Evolutionary conservation across 257 asterid genomes (phyloP), one percentile per base, ranked within the genome.

Genomic region (Rubia yunnanensis): DNA sequence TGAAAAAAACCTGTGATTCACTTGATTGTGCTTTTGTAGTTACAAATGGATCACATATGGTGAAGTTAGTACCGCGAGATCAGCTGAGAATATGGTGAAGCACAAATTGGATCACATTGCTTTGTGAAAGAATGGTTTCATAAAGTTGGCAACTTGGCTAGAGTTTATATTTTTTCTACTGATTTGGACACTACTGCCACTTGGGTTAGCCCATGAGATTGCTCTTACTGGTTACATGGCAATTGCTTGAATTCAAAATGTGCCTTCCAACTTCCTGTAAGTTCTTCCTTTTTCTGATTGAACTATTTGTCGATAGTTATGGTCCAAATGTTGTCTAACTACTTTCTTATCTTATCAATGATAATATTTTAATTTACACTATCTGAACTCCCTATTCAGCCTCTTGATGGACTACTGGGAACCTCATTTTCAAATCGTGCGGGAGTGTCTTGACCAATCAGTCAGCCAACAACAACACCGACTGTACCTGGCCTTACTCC

Each of bases 151-250:
- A n/a, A n/a, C n/a, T n/a, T n/a, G n/a, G n/a, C n/a, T n/a, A n/a
- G n/a, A n/a, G n/a, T n/a, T n/a, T n/a, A n/a, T n/a, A n/a, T n/a
- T n/a, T n/a, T n/a, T n/a, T n/a, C n/a, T n/a, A n/a, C n/a, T n/a
- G n/a, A n/a, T n/a, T n/a, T n/a, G n/a, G n/a, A n/a, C n/a, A n/a
- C n/a, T n/a, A n/a, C n/a, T n/a, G n/a, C n/a, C n/a, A n/a, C n/a
- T n/a, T n/a, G 98, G 74, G 72, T 91, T 56, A 91, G 88, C 68
- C 96, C 98, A 26, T 81, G 94, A 74, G 98, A 88, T 82, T 91
- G 98, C 82, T 88, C 70, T 70, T 91, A 50, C 81, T 91, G 98
- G 98, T 61, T 86, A 58, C 68, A 86, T n/a, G 87, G 96, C 67
- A 91, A 79, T 77, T 91, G 98, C 89, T 82, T 91, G 73, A 91